A percentile compares a stretch with the other conserved stretches of the same genome.
These are phyloP conservation scores for Backusella morwellensis DNA, from an alignment of 192 early-diverging fungal genomes.

Conservation along the genomic window DNA sequence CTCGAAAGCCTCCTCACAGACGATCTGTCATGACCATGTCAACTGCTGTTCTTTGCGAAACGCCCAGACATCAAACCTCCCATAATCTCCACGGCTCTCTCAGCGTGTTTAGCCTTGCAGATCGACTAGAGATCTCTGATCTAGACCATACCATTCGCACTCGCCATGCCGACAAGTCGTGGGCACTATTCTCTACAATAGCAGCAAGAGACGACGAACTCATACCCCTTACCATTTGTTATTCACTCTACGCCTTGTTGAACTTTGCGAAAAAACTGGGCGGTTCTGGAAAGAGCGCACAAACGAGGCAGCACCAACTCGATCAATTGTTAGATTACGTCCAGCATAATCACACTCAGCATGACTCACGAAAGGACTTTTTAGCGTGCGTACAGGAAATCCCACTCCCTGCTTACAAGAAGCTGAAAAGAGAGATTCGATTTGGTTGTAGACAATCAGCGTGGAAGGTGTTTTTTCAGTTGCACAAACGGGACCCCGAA, in stretches of 20 bases:
- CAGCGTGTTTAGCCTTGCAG: constrained; percentile 5
- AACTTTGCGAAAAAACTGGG: background rate
- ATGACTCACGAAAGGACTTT: background rate
- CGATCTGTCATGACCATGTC: background rate
- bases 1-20: background rate
- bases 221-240: constrained; percentile 17
- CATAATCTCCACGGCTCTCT: background rate
- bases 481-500: background rate
- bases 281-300: background rate
- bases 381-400: background rate
- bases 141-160: constrained; percentile 16
- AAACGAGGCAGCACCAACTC: constrained; percentile 10
- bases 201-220: background rate
- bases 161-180: constrained; percentile 18
- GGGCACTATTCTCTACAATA: constrained; percentile 19
- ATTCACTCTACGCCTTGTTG: constrained; percentile 16
- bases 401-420: constrained; percentile 21
- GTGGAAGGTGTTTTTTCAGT: constrained; percentile 7
- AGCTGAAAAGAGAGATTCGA: constrained; percentile 11
- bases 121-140: background rate
- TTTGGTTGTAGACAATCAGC: background rate
- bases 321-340: constrained; percentile 23
- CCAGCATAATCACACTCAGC: background rate
- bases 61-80: background rate
- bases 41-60: background rate